A percentile compares a stretch with the other conserved stretches of the same genome.
Evolutionary conservation across 1,284 basidiomycete species (phyloP).

Genomic region (Ganoderma leucocontextum): DNA sequence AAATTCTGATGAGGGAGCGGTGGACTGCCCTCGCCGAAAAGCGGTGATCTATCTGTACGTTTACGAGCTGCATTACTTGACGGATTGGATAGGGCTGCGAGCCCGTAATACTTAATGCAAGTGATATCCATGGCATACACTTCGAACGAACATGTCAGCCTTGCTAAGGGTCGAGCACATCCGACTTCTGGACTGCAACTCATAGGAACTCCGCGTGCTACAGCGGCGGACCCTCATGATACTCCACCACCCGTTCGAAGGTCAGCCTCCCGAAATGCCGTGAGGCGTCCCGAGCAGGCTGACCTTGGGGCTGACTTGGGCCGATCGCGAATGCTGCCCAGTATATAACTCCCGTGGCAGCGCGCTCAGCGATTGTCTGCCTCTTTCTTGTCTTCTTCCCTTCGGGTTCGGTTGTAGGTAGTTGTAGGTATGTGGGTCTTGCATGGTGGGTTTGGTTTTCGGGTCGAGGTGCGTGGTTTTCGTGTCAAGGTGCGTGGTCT

Average conservation of each 20-base stretch:
- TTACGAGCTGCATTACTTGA: not conserved
- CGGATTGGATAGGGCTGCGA: not conserved
- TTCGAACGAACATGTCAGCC: not conserved
- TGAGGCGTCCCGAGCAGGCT: not conserved
- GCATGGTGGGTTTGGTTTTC: not conserved
- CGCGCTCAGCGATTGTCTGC: not conserved
- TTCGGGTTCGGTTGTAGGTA: not conserved
- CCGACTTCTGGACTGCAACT: not conserved
- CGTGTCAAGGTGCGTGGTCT: not conserved
- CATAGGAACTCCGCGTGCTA: not conserved
- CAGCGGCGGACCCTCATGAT: not conserved
- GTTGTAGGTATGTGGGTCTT: not conserved
- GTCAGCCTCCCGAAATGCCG: not conserved
- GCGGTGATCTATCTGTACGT: constrained; percentile 2
- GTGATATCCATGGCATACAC: not conserved
- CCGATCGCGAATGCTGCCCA: not conserved
- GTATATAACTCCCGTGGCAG: not conserved
- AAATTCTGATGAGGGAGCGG: constrained; percentile 49
- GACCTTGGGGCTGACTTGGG: constrained; percentile 1
- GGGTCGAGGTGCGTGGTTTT: not conserved
- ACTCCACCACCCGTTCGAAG: not conserved
- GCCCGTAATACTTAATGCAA: not conserved
- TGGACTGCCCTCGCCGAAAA: constrained; percentile 43
- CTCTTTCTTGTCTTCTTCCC: not conserved
- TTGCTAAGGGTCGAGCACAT: not conserved